Evolutionary conservation across 768 basidiomycete genomes (phyloP).

Genomic region (Termitomyces sp.): DNA sequence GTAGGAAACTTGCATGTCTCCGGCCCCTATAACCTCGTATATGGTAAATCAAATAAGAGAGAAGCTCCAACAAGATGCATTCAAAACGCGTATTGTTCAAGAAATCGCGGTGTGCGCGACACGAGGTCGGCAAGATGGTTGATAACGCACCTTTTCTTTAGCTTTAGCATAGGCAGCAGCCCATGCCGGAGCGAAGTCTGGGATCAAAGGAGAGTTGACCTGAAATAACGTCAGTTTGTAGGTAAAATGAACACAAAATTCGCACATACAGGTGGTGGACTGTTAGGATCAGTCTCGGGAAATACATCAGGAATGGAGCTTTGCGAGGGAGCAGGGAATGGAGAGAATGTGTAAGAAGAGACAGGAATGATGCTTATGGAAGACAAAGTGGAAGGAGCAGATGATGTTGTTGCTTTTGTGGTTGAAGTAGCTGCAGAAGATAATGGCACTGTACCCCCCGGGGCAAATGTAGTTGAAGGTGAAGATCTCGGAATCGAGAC

Average conservation of each 20-base stretch:
- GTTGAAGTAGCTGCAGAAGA: neutral
- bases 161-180: slow-evolving; percentile 56
- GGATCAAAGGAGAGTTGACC: slow-evolving; percentile 34
- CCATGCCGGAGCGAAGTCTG: slow-evolving; percentile 57
- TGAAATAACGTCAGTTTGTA: slow-evolving; percentile 8
- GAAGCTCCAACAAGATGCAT: neutral
- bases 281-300: slow-evolving; percentile 49
- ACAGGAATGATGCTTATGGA: slow-evolving; percentile 9
- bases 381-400: slow-evolving; percentile 7
- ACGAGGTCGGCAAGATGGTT: slow-evolving; percentile 1
- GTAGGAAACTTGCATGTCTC: neutral
- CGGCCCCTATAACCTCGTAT: neutral
- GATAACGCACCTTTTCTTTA: slow-evolving; percentile 40
- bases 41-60: neutral
- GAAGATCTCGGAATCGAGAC: slow-evolving; percentile 1
- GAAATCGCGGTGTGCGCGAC: neutral
- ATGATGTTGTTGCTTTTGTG: neutral
- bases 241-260: neutral
- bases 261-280: slow-evolving; percentile 50
- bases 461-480: neutral
- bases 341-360: slow-evolving; percentile 32
- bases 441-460: neutral
- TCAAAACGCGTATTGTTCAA: neutral
- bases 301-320: slow-evolving; percentile 49
- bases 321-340: slow-evolving; percentile 61